Evolutionary conservation across 2,329 filamentous ascomycete species (phyloP), one percentile per base, ranked within the genome.

Genomic region (Colletotrichum aenigma): DNA sequence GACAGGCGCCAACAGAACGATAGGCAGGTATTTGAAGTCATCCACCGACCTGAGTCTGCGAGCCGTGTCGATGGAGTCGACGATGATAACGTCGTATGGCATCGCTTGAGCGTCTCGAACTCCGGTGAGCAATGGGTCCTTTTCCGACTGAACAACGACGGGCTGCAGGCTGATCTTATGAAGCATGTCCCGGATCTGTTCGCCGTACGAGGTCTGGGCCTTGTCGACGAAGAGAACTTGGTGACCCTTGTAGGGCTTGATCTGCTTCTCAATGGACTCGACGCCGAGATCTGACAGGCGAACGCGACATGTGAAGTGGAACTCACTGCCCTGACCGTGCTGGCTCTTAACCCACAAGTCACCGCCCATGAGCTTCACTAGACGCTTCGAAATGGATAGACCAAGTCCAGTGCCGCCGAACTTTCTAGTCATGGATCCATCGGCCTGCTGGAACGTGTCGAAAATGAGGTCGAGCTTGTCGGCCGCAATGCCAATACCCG

Each of bases 381-480:
- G 90, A 79, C 96, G 92, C 87, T 98, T 97, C 32, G 96, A 98
- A 81, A 98, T 98, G 18, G 96, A 98, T 30, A 98, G 87, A 79
- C 96, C 96, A 12, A 98, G 91, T 79, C 96, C 96, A 8, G 97
- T 98, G 80, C 96, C 96, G 80, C 96, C 96, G 83, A 98, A 98
- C 83, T 97, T 97, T 80, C 96, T 92, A 3, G 96, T 98, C 84
- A 97, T 98, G 38, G 96, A 98, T 48, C 96, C 96, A 83, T 98
- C 97, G 24, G 97, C 97, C 87, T 98, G 97, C 85, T 98, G 96
- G 92, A 98, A 98, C 1, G 96, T 98, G 86, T 98, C 97, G 85
- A 99, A 98, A 82, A 99, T 98, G 78, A 98, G 89, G 82, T 98
- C 96, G 69, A 98, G 91, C 87, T 98, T 98, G 86, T 98, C 96